Evolutionary conservation across 2,329 filamentous ascomycete genomes (phyloP).

Genomic region (Calonectria pseudoreteaudii): DNA sequence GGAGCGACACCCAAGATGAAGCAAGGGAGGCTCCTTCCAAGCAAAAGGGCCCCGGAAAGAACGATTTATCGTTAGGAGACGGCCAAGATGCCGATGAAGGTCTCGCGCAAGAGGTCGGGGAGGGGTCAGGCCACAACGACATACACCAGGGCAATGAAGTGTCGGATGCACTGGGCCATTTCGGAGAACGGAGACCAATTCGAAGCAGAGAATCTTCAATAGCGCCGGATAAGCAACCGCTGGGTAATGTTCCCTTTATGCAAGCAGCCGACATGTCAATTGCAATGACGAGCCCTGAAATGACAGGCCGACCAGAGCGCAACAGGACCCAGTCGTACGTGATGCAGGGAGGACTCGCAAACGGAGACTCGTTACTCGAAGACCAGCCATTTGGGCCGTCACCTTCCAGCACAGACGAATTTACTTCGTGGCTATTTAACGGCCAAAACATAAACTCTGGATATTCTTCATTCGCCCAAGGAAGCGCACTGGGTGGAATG

Average conservation of each 20-base stretch:
- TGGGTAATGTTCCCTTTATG: slow-evolving; percentile 34
- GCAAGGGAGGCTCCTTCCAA: slow-evolving; percentile 35
- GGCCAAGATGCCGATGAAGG: slow-evolving; percentile 13
- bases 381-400: slow-evolving; percentile 43
- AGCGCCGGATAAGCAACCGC: slow-evolving; percentile 36
- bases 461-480: slow-evolving; percentile 37
- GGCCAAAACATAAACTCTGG: slow-evolving; percentile 39
- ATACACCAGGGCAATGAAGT: slow-evolving; percentile 30
- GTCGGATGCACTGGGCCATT: slow-evolving; percentile 24
- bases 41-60: slow-evolving; percentile 17
- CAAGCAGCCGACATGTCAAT: slow-evolving; percentile 37
- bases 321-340: slow-evolving; percentile 35
- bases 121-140: slow-evolving; percentile 26
- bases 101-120: slow-evolving; percentile 10
- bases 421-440: slow-evolving; percentile 43
- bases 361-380: slow-evolving; percentile 37
- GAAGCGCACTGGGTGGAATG: slow-evolving; percentile 34
- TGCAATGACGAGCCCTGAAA: slow-evolving; percentile 35
- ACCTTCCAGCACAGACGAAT: slow-evolving; percentile 43
- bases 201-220: slow-evolving; percentile 38
- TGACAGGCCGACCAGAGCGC: slow-evolving; percentile 34
- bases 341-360: slow-evolving; percentile 38
- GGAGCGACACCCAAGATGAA: slow-evolving; percentile 45
- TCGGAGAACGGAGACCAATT: slow-evolving; percentile 33
- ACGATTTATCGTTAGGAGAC: slow-evolving; percentile 25